These are phyloP conservation scores for Nothopassalora personata DNA, from an alignment of 2,329 filamentous ascomycete species.

Conservation along the genomic window DNA sequence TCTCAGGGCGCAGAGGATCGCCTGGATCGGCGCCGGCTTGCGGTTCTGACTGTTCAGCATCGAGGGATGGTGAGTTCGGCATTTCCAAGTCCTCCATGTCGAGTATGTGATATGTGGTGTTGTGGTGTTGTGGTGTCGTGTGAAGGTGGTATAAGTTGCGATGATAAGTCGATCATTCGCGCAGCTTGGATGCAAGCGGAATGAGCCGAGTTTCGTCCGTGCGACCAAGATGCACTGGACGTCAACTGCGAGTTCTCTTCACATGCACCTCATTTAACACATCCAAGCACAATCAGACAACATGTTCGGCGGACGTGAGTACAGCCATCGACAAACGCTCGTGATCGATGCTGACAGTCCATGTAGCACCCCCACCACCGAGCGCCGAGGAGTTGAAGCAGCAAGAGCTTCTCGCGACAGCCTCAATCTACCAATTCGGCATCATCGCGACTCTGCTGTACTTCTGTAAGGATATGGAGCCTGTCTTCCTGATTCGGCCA, in stretches of 20 bases:
- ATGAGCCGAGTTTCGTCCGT: neutral
- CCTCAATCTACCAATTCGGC: conserved; percentile 62
- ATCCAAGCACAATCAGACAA: conserved; percentile 1
- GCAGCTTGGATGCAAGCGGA: conserved; percentile 2
- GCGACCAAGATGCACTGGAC: conserved; percentile 6
- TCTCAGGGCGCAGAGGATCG: conserved; percentile 43
- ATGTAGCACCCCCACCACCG: conserved; percentile 62
- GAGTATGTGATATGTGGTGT: neutral
- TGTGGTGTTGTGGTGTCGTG: neutral
- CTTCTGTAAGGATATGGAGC: conserved; percentile 56
- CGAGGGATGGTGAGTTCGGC: conserved; percentile 34
- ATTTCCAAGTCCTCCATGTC: conserved; percentile 41
- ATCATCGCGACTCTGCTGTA: conserved; percentile 65
- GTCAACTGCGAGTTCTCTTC: neutral
- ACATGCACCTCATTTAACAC: conserved; percentile 1
- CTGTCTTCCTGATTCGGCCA: too few species aligned
- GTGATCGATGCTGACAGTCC: conserved; percentile 5
- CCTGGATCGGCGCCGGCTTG: conserved; percentile 44
- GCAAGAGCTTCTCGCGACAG: conserved; percentile 62
- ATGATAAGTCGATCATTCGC: neutral
- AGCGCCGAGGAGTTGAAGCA: conserved; percentile 63
- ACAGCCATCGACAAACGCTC: neutral
- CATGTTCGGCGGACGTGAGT: conserved; percentile 29
- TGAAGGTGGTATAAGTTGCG: neutral
- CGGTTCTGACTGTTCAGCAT: conserved; percentile 37